Percentiles rank a stretch among this genome's conserved stretches.
These are phyloP conservation scores for Sungouiozyma intestinalis DNA, from an alignment of 805 yeast genomes.

Conservation along the genomic window DNA sequence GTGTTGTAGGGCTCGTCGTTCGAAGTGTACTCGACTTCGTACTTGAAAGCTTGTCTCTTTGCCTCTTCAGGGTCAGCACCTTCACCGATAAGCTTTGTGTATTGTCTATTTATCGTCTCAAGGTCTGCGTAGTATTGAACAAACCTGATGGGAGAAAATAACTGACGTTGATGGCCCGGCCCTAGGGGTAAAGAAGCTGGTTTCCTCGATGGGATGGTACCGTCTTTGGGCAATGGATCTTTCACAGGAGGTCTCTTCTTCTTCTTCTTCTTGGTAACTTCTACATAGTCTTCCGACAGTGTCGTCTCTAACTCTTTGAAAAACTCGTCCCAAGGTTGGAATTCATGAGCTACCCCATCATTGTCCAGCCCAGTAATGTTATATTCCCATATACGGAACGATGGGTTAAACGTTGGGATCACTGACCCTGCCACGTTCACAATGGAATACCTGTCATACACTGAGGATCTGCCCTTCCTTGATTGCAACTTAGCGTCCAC, in stretches of 20 bases:
- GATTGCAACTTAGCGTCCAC: constrained; percentile 30
- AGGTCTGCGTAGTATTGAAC: constrained; percentile 69
- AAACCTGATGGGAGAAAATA: constrained; percentile 62
- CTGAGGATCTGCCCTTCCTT: constrained; percentile 13
- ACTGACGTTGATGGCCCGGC: constrained; percentile 65
- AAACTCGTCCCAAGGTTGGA: constrained; percentile 50
- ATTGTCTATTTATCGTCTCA: constrained; percentile 33
- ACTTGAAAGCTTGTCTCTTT: constrained; percentile 38
- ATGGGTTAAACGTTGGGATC: constrained; percentile 79
- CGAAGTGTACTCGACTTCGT: constrained; percentile 59
- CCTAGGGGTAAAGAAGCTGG: constrained; percentile 50
- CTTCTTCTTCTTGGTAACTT: constrained; percentile 10
- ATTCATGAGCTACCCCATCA: constrained; percentile 1
- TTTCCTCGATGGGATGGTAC: constrained; percentile 53
- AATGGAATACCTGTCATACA: constrained; percentile 53
- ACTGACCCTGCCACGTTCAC: constrained; percentile 65
- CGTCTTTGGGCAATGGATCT: constrained; percentile 25
- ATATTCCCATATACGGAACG: constrained; percentile 79
- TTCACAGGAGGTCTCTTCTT: constrained; percentile 17
- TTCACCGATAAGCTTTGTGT: constrained; percentile 37
- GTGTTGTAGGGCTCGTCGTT: constrained; percentile 47
- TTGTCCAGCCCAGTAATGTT: constrained; percentile 46
- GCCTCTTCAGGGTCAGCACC: constrained; percentile 53
- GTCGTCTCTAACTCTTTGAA: constrained; percentile 38
- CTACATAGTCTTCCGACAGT: constrained; percentile 12